A percentile compares a stretch with the other conserved stretches of the same genome.
These are phyloP conservation scores for Linum tenue DNA, from an alignment of 345 rosid genomes.

Conservation along the genomic window DNA sequence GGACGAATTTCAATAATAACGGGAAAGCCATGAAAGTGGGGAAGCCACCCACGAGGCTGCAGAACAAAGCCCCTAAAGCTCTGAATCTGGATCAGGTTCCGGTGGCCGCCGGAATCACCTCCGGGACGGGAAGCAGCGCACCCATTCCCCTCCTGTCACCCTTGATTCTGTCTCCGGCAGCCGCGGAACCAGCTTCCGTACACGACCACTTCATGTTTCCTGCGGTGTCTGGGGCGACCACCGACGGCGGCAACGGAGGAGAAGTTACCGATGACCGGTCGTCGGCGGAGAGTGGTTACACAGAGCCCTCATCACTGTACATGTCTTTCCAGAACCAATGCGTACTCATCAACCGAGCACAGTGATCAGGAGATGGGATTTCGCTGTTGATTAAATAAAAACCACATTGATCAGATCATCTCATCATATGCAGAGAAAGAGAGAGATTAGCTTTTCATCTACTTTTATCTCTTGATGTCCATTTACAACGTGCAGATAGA, in stretches of 20 bases:
- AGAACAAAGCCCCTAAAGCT: neutral
- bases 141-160: neutral
- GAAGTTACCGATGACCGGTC: neutral
- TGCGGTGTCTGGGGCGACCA: neutral
- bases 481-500: no score
- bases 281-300: neutral
- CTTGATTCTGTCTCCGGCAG: neutral
- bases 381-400: no score
- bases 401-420: no score
- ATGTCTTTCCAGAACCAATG: neutral
- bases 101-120: neutral
- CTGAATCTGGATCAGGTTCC: neutral
- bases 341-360: neutral
- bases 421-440: no score
- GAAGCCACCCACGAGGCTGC: constrained; percentile 5
- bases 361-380: neutral
- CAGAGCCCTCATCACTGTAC: neutral
- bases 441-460: no score
- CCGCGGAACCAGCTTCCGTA: neutral
- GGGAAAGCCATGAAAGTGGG: neutral
- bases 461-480: no score
- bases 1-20: neutral
- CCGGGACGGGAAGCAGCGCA: neutral
- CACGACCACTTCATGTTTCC: neutral
- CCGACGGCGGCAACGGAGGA: neutral